Percentiles rank a stretch among this genome's conserved stretches.
Conservation (phyloP, 192 early-diverging fungal genomes). For the Dimargaris xerosporica region DNA sequence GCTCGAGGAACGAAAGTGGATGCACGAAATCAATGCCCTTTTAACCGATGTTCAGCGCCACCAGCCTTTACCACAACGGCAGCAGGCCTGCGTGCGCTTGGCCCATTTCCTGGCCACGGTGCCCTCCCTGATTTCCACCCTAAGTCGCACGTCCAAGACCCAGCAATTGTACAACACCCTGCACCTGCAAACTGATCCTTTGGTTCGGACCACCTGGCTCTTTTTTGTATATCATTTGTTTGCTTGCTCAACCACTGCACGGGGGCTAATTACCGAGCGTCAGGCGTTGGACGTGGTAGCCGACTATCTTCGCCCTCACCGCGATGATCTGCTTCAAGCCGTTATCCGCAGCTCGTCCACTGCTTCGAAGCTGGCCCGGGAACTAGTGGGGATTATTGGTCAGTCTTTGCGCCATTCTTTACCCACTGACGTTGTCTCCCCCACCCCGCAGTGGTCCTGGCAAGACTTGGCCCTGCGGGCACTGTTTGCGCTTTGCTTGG, state of each 20-base stretch:
- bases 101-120: slow-evolving; percentile 1
- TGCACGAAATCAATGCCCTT: neutral
- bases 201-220: slow-evolving; percentile 1
- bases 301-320: neutral
- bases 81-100: neutral
- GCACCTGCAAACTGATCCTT: neutral
- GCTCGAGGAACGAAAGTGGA: neutral
- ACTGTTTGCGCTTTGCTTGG: neutral
- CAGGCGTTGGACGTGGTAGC: slow-evolving; percentile 7
- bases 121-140: neutral
- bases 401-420: neutral
- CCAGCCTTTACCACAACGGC: neutral
- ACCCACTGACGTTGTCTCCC: no score
- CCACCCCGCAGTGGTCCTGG: neutral
- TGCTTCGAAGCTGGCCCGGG: neutral
- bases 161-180: slow-evolving; percentile 2
- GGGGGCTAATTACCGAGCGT: neutral
- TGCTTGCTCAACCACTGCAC: neutral
- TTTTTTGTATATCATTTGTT: neutral
- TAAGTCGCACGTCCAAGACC: neutral
- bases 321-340: neutral
- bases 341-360: neutral
- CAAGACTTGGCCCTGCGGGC: neutral
- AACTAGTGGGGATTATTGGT: neutral
- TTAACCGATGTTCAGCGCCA: neutral